Conservation (phyloP, 768 basidiomycete genomes). For the Leccinellum rugosiceps region DNA sequence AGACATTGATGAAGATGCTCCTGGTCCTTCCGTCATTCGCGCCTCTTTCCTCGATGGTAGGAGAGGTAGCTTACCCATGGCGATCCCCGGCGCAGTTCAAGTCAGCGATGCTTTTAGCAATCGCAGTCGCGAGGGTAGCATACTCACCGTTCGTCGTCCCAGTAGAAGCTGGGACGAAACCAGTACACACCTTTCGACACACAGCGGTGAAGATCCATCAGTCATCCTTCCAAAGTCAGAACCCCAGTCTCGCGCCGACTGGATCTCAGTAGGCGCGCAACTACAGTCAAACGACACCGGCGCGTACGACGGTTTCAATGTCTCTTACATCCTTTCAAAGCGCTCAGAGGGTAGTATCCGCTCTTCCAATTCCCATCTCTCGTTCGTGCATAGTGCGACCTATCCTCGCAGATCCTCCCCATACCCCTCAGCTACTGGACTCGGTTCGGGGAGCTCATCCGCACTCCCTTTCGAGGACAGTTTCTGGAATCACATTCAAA, state of each 20-base stretch:
- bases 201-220: slow-evolving; percentile 18
- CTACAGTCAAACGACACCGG: slow-evolving; percentile 20
- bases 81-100: slow-evolving; percentile 43
- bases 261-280: slow-evolving; percentile 50
- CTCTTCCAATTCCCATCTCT: slow-evolving; percentile 27
- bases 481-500: slow-evolving; percentile 36
- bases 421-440: slow-evolving; percentile 20
- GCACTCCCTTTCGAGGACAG: slow-evolving; percentile 38
- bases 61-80: slow-evolving; percentile 60
- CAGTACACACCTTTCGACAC: slow-evolving; percentile 18
- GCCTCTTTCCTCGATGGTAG: slow-evolving; percentile 28
- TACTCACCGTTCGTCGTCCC: slow-evolving; percentile 55
- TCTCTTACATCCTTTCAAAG: slow-evolving; percentile 40
- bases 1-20: slow-evolving; percentile 31
- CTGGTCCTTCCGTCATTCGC: slow-evolving; percentile 25
- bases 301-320: slow-evolving; percentile 41
- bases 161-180: slow-evolving; percentile 60
- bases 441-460: slow-evolving; percentile 32
- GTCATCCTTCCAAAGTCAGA: slow-evolving; percentile 47
- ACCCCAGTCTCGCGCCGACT: slow-evolving; percentile 41
- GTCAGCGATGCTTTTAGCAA: slow-evolving; percentile 22
- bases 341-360: slow-evolving; percentile 32
- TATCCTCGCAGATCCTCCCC: slow-evolving; percentile 21
- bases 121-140: slow-evolving; percentile 55
- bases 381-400: slow-evolving; percentile 10